These are phyloP conservation scores for Biscutella laevigata DNA, from an alignment of 441 rosid genomes.

Conservation along the genomic window DNA sequence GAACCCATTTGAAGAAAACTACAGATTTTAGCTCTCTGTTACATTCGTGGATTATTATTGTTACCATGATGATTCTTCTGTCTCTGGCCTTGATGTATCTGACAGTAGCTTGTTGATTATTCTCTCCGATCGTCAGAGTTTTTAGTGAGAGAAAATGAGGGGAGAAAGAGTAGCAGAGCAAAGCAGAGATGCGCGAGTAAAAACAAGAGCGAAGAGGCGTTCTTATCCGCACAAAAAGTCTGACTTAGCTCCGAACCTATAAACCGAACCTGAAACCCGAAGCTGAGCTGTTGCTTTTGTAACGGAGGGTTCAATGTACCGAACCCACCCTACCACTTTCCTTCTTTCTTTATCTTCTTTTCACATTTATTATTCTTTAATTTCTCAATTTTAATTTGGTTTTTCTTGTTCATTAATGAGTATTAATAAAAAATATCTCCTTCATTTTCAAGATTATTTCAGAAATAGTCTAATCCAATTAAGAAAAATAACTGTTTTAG, in stretches of 20 bases:
- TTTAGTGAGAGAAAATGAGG: conserved; percentile 13
- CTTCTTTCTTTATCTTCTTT: conserved; percentile 29
- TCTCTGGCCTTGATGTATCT: conserved; percentile 52
- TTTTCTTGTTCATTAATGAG: background rate
- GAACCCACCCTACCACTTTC: conserved; percentile 38
- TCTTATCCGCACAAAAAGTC: conserved; percentile 60
- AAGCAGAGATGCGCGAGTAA: conserved; percentile 28
- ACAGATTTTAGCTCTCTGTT: background rate
- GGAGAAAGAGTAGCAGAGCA: conserved; percentile 11
- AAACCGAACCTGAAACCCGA: conserved; percentile 29
- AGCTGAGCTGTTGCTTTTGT: conserved; percentile 21
- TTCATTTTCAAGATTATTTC: background rate
- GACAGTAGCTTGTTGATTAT: conserved; percentile 51
- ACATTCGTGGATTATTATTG: background rate
- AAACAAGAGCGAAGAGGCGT: conserved; percentile 31
- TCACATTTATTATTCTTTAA: conserved; percentile 15
- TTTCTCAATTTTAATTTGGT: background rate
- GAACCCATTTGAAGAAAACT: background rate
- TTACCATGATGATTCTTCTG: conserved; percentile 59
- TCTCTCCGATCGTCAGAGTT: conserved; percentile 70
- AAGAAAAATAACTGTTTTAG: background rate
- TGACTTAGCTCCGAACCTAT: conserved; percentile 38
- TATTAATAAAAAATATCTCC: background rate
- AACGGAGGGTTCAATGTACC: conserved; percentile 70
- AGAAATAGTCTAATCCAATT: background rate